Base-by-base conservation (phyloP, 148 eudicot genomes). In the Rhododendron ovatum region DNA sequence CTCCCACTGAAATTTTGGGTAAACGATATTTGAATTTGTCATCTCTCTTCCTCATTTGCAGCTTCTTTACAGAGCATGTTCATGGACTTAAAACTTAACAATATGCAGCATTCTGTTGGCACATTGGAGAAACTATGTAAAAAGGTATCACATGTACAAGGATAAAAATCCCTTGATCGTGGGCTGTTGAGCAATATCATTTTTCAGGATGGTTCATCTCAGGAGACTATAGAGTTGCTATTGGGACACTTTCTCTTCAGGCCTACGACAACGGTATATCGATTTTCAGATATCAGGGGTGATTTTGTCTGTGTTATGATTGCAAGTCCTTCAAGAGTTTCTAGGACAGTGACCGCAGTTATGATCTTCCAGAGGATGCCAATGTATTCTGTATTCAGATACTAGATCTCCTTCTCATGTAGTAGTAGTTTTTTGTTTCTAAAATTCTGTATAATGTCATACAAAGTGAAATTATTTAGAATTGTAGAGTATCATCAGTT, bases 41-140 rank as follows among this genome's bases (percentile, higher is more conserved):
- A 35, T 81, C 71, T 59, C 55, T 17, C 35, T 22, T 37, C 63
- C 86, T 90, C 24, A 90, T 80, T 35, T 61, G 57, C 53, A 84
- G 69, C 33, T 88, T 83, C 37, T 73, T 87, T 89, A 87, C 98
- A 96, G 98, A 73, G 90, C 33, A 96, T 96, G 99, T 96, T 96
- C 91, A 88, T 92, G 93, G 99, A 96, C 83, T 91, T 84, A 57
- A 96, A 95, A 84, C 88, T 95, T 18, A 96, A 96, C 86, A 83
- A 83, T 47, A 90, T 96, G 99, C 99, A 95, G 89, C 99, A 96
- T 84, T 94, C 98, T 8, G 45, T 96, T 51, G 96, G 95, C 78
- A 95, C 99, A 65, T 86, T 96, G 90, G 92, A 91, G 90, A 95
- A 94, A 61, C 79, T 96, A 69, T 94, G 98, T 91, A 87, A 87